phyloP scores from a whole-genome alignment of 1,284 basidiomycete genomes.

The Ceratobasidium papillatum region DNA sequence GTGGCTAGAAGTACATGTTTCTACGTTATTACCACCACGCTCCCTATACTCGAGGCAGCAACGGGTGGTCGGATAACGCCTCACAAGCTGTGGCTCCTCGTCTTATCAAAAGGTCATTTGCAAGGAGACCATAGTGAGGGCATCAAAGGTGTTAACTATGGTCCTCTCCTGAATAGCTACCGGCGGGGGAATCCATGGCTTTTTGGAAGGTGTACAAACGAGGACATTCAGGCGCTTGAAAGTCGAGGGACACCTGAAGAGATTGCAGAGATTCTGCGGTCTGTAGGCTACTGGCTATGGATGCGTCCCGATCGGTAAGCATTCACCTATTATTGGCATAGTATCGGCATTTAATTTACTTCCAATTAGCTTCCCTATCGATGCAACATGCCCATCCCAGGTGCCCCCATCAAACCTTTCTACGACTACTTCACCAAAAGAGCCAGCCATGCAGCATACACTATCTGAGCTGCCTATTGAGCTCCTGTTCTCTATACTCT shows the following conservation, averaged over 20 bases:
- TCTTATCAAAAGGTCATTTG: constrained; percentile 2
- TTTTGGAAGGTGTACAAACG: neutral
- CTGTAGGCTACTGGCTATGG: constrained; percentile 15
- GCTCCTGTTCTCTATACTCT: neutral
- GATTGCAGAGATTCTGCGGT: constrained; percentile 19
- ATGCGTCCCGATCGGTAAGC: constrained; percentile 37
- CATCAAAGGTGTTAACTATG: constrained; percentile 14
- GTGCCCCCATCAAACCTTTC: neutral
- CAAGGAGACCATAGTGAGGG: neutral
- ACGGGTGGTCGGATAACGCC: constrained; percentile 19
- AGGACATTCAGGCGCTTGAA: neutral
- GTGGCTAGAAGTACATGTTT: too few relatives aligned
- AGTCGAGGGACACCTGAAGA: neutral
- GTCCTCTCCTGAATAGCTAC: neutral
- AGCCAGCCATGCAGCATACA: neutral
- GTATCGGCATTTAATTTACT: neutral
- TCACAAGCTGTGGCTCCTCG: constrained; percentile 10
- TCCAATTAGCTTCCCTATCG: constrained; percentile 16
- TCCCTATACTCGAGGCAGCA: constrained; percentile 27
- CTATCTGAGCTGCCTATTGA: constrained; percentile 15
- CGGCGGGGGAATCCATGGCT: neutral
- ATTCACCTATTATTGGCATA: neutral
- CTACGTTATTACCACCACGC: constrained; percentile 12
- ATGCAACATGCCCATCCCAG: neutral
- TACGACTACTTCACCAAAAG: neutral